Evolutionary conservation across 129 eudicot species (phyloP).

Genomic region (Escallonia herrerae): DNA sequence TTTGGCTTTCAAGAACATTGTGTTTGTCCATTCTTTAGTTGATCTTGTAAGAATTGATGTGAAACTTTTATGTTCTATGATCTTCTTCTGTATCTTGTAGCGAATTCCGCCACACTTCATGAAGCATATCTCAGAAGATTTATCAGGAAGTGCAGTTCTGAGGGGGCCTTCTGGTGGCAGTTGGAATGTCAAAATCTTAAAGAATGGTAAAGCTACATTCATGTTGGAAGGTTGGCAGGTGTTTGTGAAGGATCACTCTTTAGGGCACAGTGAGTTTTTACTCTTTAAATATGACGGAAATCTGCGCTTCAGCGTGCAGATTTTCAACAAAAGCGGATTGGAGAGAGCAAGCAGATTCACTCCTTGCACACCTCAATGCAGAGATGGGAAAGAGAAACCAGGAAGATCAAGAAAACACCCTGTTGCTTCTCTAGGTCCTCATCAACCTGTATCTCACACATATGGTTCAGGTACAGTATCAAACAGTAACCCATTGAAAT

Average conservation of each 20-base stretch:
- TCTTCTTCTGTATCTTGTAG: neutral
- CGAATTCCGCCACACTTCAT: neutral
- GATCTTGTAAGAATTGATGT: too few relatives aligned
- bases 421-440: neutral
- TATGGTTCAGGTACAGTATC: neutral
- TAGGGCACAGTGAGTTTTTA: neutral
- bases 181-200: slow-evolving; percentile 6
- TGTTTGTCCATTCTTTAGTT: too few relatives aligned
- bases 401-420: neutral
- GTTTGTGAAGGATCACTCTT: slow-evolving; percentile 4
- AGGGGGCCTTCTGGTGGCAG: slow-evolving; percentile 7
- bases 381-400: too few relatives aligned
- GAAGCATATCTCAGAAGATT: slow-evolving; percentile 1
- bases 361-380: neutral
- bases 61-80: too few relatives aligned
- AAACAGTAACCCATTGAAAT: too few relatives aligned
- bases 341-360: neutral
- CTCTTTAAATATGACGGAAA: slow-evolving; percentile 27
- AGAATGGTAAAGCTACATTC: neutral
- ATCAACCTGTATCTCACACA: neutral
- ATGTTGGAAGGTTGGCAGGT: slow-evolving; percentile 19
- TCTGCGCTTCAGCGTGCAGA: slow-evolving; percentile 15
- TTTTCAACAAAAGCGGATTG: slow-evolving; percentile 13
- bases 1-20: too few relatives aligned
- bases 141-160: neutral